These are phyloP conservation scores for Gossypium longicalyx DNA, from an alignment of 345 rosid species.

Conservation along the genomic window DNA sequence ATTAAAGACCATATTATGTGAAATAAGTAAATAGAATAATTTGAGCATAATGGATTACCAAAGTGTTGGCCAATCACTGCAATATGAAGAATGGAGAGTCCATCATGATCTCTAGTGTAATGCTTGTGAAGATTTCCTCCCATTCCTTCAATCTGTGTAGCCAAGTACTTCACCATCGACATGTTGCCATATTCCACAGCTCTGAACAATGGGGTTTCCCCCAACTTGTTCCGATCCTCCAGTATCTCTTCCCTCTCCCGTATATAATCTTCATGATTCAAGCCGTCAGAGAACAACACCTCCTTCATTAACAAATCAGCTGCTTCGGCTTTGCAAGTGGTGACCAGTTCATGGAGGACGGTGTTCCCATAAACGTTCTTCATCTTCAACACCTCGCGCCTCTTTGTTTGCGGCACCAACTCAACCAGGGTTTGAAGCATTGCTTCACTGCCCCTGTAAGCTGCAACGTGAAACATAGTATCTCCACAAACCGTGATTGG, in stretches of 20 bases:
- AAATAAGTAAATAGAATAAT: no score
- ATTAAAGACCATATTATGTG: no score
- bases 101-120: conserved; percentile 5
- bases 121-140: neutral
- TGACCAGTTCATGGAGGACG: conserved; percentile 15
- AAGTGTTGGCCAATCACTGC: conserved; percentile 23
- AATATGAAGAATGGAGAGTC: conserved; percentile 23
- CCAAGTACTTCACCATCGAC: neutral
- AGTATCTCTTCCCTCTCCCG: neutral
- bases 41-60: conserved; percentile 6
- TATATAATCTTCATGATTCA: neutral
- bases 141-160: neutral
- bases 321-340: neutral
- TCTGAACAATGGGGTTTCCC: conserved; percentile 12
- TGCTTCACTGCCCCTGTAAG: neutral
- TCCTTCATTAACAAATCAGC: neutral
- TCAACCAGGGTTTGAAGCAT: neutral
- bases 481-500: neutral
- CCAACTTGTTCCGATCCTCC: neutral
- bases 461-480: conserved; percentile 18
- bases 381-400: neutral
- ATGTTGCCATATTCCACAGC: conserved; percentile 12
- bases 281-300: neutral
- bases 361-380: conserved; percentile 13
- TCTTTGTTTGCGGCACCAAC: neutral